Evolutionary conservation across 495 filamentous ascomycete species (phyloP).

Genomic region (Neurospora intermedia): DNA sequence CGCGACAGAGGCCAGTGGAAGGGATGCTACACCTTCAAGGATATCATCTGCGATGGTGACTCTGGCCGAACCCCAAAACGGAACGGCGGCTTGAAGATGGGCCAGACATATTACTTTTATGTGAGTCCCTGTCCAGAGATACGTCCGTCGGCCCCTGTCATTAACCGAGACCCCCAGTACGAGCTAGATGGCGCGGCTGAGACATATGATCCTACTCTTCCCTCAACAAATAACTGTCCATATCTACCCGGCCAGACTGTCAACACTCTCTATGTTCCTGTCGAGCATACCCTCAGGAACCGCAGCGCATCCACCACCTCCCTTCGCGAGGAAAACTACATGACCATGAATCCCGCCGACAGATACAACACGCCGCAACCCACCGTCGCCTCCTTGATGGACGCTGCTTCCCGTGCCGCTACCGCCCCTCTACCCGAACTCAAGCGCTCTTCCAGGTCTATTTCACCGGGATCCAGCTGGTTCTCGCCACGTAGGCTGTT

Average conservation of each 20-base stretch:
- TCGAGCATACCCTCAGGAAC: conserved; percentile 45
- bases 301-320: conserved; percentile 43
- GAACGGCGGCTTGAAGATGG: conserved; percentile 78
- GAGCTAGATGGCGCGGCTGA: conserved; percentile 66
- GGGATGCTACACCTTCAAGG: conserved; percentile 72
- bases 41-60: conserved; percentile 75
- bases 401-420: conserved; percentile 34
- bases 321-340: conserved; percentile 39
- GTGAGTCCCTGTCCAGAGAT: conserved; percentile 38
- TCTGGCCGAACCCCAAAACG: conserved; percentile 44
- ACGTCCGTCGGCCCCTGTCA: conserved; percentile 3
- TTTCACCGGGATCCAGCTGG: conserved; percentile 38
- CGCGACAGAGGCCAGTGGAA: conserved; percentile 65
- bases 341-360: conserved; percentile 68
- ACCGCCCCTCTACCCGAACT: conserved; percentile 43
- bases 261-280: conserved; percentile 71
- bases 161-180: conserved; percentile 46
- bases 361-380: conserved; percentile 60
- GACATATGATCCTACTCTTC: conserved; percentile 56
- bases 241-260: conserved; percentile 77
- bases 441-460: conserved; percentile 35
- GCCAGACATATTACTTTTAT: conserved; percentile 90
- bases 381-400: conserved; percentile 36
- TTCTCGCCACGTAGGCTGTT: conserved; percentile 34
- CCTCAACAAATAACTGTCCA: conserved; percentile 69